These are phyloP conservation scores for Canavalia ensiformis DNA, from an alignment of 306 rosid species.

Conservation along the genomic window DNA sequence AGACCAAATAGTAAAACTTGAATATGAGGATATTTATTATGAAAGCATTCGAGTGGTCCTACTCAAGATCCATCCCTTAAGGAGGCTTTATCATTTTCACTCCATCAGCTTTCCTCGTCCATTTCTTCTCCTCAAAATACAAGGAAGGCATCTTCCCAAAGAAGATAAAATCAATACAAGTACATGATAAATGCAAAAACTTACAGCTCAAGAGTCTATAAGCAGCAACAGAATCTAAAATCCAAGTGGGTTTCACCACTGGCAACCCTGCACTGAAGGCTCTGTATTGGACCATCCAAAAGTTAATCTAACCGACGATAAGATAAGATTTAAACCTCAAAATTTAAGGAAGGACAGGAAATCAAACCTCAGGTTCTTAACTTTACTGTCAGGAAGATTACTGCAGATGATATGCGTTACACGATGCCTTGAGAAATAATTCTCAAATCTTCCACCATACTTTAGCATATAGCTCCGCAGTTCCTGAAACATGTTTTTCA, in stretches of 20 bases:
- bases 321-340: neutral
- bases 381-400: constrained; percentile 81
- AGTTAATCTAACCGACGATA: constrained; percentile 25
- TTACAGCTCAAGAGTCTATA: constrained; percentile 86
- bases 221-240: constrained; percentile 85
- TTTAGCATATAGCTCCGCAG: constrained; percentile 81
- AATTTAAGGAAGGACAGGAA: constrained; percentile 27
- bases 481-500: constrained; percentile 66
- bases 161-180: constrained; percentile 31
- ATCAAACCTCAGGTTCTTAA: constrained; percentile 79
- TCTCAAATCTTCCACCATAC: constrained; percentile 87
- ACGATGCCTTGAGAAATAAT: constrained; percentile 80
- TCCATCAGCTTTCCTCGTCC: constrained; percentile 30
- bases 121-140: constrained; percentile 12
- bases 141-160: neutral
- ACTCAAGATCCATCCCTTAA: neutral
- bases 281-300: constrained; percentile 60
- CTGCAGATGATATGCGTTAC: constrained; percentile 94
- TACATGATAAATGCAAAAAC: constrained; percentile 43
- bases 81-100: constrained; percentile 9
- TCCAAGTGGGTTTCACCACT: constrained; percentile 90
- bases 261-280: constrained; percentile 93
- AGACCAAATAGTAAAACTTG: constrained; percentile 16
- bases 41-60: constrained; percentile 33
- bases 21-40: constrained; percentile 13